Percentiles rank a stretch among this genome's conserved stretches.
phyloP scores from a whole-genome alignment of 2,329 filamentous ascomycete genomes.

The Venturia effusa region DNA sequence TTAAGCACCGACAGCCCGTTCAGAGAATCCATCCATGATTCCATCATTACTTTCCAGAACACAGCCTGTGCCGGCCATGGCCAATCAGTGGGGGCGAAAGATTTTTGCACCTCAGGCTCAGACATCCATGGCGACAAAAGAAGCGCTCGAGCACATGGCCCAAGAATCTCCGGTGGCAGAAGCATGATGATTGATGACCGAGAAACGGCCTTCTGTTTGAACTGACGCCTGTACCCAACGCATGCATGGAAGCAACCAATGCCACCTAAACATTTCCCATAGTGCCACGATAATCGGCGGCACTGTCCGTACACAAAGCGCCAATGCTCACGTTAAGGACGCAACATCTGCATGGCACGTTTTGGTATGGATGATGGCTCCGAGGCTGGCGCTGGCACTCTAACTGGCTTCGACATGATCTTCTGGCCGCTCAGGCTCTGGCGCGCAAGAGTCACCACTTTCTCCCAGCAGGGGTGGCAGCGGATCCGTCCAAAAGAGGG shows the following conservation, averaged over 20 bases:
- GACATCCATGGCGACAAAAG: background rate
- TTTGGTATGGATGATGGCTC: conserved; percentile 3
- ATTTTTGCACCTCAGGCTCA: background rate
- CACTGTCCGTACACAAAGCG: background rate
- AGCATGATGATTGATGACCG: background rate
- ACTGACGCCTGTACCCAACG: background rate
- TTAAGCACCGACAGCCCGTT: background rate
- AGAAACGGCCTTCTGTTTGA: conserved; percentile 1
- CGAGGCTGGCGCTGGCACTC: background rate
- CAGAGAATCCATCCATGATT: background rate
- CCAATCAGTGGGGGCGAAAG: background rate
- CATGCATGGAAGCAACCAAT: background rate
- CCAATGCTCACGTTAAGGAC: background rate
- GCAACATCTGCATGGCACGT: conserved; percentile 6
- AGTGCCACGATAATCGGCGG: background rate
- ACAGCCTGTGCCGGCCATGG: background rate
- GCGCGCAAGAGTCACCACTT: conserved; percentile 4
- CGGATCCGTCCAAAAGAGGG: background rate
- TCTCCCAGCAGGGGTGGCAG: background rate
- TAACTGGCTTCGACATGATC: conserved; percentile 6
- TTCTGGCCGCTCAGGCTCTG: no score
- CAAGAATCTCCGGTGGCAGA: background rate
- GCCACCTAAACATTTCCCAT: background rate
- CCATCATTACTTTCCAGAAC: background rate
- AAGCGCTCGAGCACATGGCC: background rate